Percentiles rank a stretch among this genome's conserved stretches.
These are phyloP conservation scores for Brassica balearica DNA, from an alignment of 441 rosid genomes.

Conservation along the genomic window DNA sequence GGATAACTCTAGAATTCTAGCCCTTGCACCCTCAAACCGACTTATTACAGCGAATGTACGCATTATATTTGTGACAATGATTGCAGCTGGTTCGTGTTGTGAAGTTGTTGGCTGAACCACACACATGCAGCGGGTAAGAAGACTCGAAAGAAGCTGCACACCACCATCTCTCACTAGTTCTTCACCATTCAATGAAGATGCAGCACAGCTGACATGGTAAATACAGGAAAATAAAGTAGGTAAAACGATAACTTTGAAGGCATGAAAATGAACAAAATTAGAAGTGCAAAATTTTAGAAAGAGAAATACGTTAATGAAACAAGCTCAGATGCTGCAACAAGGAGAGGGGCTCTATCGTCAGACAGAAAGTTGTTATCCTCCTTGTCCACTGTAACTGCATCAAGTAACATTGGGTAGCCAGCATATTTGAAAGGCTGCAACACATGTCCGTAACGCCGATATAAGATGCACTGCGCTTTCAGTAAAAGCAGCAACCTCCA, in stretches of 20 bases:
- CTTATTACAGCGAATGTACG: slow-evolving; percentile 87
- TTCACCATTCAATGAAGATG: slow-evolving; percentile 97
- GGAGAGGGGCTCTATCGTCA: slow-evolving; percentile 92
- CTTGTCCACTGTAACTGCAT: slow-evolving; percentile 91
- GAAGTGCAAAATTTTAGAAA: slow-evolving; percentile 26
- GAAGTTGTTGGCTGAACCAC: slow-evolving; percentile 98
- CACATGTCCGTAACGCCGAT: slow-evolving; percentile 83
- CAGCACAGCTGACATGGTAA: slow-evolving; percentile 71
- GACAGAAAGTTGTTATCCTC: slow-evolving; percentile 96
- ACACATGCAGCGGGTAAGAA: slow-evolving; percentile 96
- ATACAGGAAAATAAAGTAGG: slow-evolving; percentile 25
- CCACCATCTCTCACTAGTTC: slow-evolving; percentile 99
- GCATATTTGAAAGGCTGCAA: slow-evolving; percentile 99
- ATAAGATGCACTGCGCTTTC: slow-evolving; percentile 98
- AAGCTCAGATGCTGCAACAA: slow-evolving; percentile 99
- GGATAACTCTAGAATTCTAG: slow-evolving; percentile 75
- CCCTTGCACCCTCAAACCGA: slow-evolving; percentile 92
- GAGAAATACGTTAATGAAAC: slow-evolving; percentile 86
- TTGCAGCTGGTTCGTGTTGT: slow-evolving; percentile 88
- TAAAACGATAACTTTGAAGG: slow-evolving; percentile 26
- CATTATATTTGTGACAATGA: slow-evolving; percentile 96
- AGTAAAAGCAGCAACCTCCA: slow-evolving; percentile 98
- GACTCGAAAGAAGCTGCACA: slow-evolving; percentile 85
- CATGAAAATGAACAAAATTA: slow-evolving; percentile 21
- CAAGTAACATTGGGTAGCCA: slow-evolving; percentile 99